phyloP scores from a whole-genome alignment of 441 rosid genomes.

The Geranium incanum region DNA sequence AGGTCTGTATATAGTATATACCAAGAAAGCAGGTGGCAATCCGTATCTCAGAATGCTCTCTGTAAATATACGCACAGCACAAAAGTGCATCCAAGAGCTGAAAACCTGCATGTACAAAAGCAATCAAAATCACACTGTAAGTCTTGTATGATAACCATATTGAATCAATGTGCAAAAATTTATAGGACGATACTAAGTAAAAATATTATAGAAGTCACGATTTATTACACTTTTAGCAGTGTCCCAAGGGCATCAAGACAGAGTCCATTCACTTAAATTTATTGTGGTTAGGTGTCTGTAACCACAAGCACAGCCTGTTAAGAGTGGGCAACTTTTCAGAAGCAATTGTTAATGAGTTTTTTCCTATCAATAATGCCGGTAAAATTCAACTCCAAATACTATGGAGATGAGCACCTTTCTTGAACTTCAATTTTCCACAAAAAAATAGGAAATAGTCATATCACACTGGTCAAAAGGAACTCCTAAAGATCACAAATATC shows the following conservation, averaged over 20 bases:
- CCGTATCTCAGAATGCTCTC: slow-evolving; percentile 99
- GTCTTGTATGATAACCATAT: neutral
- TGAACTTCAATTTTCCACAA: neutral
- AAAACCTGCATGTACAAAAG: slow-evolving; percentile 57
- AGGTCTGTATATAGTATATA: slow-evolving; percentile 24
- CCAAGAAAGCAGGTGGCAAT: slow-evolving; percentile 93
- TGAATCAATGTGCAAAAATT: neutral
- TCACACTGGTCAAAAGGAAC: neutral
- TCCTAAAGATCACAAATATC: neutral
- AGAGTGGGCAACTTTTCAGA: neutral
- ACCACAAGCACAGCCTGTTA: too few species aligned
- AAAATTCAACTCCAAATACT: neutral
- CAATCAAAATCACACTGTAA: neutral
- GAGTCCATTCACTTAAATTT: neutral
- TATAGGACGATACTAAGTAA: neutral
- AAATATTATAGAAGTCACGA: neutral
- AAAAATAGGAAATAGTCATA: neutral
- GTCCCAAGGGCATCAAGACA: neutral
- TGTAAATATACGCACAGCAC: slow-evolving; percentile 84
- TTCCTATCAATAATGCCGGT: neutral
- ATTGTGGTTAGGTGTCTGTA: neutral
- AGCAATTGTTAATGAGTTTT: neutral
- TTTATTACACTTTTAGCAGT: neutral
- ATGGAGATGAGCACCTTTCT: neutral
- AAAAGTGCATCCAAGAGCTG: slow-evolving; percentile 99